Conservation (phyloP, 2,329 filamentous ascomycete species). For the Penicillium sp. region DNA sequence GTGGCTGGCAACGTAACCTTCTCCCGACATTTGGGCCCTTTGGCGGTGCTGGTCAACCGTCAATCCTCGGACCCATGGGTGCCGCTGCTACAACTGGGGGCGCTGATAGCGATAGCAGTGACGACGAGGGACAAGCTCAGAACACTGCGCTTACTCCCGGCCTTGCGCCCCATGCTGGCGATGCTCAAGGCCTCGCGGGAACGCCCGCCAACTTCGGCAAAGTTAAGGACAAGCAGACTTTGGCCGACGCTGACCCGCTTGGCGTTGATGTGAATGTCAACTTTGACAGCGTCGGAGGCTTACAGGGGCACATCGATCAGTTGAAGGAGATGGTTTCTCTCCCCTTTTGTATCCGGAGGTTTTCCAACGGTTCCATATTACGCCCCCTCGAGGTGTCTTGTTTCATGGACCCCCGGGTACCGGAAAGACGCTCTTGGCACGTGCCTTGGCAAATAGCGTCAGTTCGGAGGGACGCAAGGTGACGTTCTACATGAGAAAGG, state of each 20-base stretch:
- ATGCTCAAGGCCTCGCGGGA: constrained; percentile 53
- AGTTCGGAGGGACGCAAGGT: constrained; percentile 87
- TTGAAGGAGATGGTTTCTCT: constrained; percentile 95
- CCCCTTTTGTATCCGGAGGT: constrained; percentile 92
- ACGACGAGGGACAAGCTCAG: constrained; percentile 71
- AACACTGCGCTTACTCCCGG: constrained; percentile 56
- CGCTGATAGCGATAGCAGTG: constrained; percentile 91
- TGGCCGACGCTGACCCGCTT: constrained; percentile 89
- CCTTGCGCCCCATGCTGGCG: constrained; percentile 54
- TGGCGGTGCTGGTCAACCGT: constrained; percentile 68
- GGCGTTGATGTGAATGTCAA: constrained; percentile 89
- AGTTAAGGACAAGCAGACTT: constrained; percentile 83
- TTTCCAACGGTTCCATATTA: constrained; percentile 85
- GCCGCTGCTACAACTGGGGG: constrained; percentile 64
- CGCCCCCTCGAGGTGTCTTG: constrained; percentile 85
- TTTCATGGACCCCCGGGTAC: constrained; percentile 97
- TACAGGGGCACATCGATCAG: constrained; percentile 91
- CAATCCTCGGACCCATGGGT: constrained; percentile 70
- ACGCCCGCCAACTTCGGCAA: constrained; percentile 82
- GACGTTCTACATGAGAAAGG: constrained; percentile 99
- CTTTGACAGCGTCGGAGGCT: constrained; percentile 87
- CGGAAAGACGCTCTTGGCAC: constrained; percentile 92
- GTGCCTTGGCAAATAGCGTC: constrained; percentile 85
- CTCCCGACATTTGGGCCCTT: constrained; percentile 92
- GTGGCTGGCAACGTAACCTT: constrained; percentile 68